These are phyloP conservation scores for Paramyrothecium sp. DNA, from an alignment of 2,329 filamentous ascomycete species.

Conservation along the genomic window DNA sequence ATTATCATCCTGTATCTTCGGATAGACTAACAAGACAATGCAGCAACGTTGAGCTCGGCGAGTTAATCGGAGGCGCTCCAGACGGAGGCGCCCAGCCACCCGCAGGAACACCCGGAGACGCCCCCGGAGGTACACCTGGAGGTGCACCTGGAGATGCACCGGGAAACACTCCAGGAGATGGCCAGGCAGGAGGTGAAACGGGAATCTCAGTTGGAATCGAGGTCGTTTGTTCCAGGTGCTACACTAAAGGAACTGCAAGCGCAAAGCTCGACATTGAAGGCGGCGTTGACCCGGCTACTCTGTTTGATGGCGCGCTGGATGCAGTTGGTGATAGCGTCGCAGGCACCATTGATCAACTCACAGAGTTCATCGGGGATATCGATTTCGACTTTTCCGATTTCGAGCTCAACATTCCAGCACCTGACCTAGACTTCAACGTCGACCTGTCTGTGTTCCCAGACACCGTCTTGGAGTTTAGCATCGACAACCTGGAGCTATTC, in stretches of 20 bases:
- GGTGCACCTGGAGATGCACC: too few species aligned
- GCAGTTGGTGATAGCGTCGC: constrained; percentile 26
- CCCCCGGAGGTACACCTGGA: too few species aligned
- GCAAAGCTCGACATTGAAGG: constrained; percentile 39
- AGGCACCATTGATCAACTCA: constrained; percentile 31
- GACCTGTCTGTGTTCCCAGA: constrained; percentile 40
- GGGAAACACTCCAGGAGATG: too few species aligned
- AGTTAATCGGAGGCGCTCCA: too few species aligned
- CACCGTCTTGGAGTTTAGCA: constrained; percentile 40
- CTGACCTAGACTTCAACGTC: constrained; percentile 41
- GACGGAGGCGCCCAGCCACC: too few species aligned
- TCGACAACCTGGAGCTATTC: constrained; percentile 53
- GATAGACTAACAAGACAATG: too few species aligned
- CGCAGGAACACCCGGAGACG: too few species aligned
- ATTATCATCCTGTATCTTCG: too few species aligned
- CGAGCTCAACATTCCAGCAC: constrained; percentile 4
- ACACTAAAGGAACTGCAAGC: constrained; percentile 44
- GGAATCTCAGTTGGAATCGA: not conserved
- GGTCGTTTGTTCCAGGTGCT: constrained; percentile 30
- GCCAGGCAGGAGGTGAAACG: too few species aligned
- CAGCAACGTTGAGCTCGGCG: too few species aligned
- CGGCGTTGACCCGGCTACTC: constrained; percentile 36
- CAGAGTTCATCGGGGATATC: constrained; percentile 21
- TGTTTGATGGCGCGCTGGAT: constrained; percentile 4
- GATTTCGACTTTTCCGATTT: constrained; percentile 29